Evolutionary conservation across 2,329 filamentous ascomycete genomes (phyloP), one percentile per base, ranked within the genome.

Genomic region (Apiospora hydei): DNA sequence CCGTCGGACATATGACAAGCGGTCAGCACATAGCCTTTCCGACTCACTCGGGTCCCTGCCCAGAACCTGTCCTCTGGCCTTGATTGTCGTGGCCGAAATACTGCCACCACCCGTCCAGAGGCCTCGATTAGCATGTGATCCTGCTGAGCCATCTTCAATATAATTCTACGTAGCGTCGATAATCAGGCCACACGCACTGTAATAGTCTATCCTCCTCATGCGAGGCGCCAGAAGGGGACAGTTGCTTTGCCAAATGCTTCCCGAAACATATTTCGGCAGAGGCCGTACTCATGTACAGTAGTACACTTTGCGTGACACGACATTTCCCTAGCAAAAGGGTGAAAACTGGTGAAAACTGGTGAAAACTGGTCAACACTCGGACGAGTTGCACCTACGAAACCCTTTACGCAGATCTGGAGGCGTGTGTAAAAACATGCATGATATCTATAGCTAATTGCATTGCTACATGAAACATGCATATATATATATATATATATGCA

Each of bases 1-100:
- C 53, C 53, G 53, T 61, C 53, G 53, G 53, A 61, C 26, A 61
- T 61, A 61, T 38, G 30, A 61, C 30, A 26, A 61, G 53, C 53
- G 53, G 53, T 61, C 53, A 61, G 16, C 51, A 30, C 51, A 30
- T 57, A 16, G 24, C 26, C 51, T 57, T 57, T 18, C 14, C 26
- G 51, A 57, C 30, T 34, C 51, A 57, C 51, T 57, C 26, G 47
- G 47, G 24, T 26, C 24, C 11, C 26, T 30, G 11, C 14, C 26
- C 26, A 30, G 26, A 30, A 30, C 26, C 51, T 38, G 34, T 4
- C 34, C 24, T 53, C 14, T 61, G 53, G 53, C 53, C 30, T 61
- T 61, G 53, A 21, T 61, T 61, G 53, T 10, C 53, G 16, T 61
- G 30, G 30, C 53, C 53, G 30, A 38, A n/a, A 38, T 61, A 21